Conservation (phyloP, 2,329 filamentous ascomycete genomes). For the Graphilbum sp. region DNA sequence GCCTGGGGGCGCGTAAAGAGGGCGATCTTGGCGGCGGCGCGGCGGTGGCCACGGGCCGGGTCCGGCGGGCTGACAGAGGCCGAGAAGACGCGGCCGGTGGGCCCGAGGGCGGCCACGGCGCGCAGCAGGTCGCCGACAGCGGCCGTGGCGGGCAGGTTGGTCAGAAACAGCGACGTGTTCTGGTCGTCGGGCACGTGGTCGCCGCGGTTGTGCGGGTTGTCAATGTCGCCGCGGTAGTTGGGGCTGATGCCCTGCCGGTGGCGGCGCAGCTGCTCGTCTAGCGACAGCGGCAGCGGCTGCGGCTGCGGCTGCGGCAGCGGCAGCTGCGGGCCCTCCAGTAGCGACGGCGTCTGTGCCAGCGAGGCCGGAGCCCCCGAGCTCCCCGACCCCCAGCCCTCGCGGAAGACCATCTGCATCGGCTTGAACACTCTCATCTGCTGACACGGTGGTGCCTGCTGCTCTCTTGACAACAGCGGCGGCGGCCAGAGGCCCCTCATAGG, state of each 20-base stretch:
- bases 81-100: conserved; percentile 7
- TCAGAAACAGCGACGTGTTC: conserved; percentile 8
- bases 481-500: too few species aligned
- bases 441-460: background rate
- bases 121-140: conserved; percentile 6
- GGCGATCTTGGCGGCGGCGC: conserved; percentile 7
- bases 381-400: conserved; percentile 2
- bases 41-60: conserved; percentile 5
- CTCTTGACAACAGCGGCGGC: too few species aligned
- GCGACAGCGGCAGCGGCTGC: background rate
- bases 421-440: conserved; percentile 3
- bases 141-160: conserved; percentile 5
- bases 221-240: conserved; percentile 9
- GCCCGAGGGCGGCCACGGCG: conserved; percentile 5
- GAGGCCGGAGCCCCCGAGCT: too few species aligned
- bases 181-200: conserved; percentile 6
- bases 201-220: conserved; percentile 9
- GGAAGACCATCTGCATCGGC: conserved; percentile 9
- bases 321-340: too few species aligned
- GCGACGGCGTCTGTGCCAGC: too few species aligned
- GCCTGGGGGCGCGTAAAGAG: conserved; percentile 7
- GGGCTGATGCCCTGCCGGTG: conserved; percentile 7
- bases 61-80: conserved; percentile 7
- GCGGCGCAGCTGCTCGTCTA: conserved; percentile 5
- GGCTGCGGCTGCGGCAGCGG: background rate